A percentile compares a stretch with the other conserved stretches of the same genome.
Evolutionary conservation across 2,329 filamentous ascomycete species (phyloP).

Genomic region (Penicillium expansum): DNA sequence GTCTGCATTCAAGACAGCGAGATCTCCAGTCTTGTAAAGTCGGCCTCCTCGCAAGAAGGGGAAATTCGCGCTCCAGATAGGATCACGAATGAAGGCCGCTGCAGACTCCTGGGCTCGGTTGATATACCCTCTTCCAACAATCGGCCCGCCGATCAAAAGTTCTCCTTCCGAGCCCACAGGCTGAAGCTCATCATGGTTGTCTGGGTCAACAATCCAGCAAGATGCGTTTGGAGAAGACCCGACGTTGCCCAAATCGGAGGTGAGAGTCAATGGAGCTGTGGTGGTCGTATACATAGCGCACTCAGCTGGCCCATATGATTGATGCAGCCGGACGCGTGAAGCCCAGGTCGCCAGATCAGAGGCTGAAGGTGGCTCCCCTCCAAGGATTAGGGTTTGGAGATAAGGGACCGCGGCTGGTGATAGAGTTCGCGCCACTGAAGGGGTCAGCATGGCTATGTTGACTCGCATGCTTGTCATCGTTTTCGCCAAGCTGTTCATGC

Average conservation of each 20-base stretch:
- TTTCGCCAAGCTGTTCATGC: not conserved
- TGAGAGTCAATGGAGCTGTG: not conserved
- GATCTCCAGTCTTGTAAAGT: conserved; percentile 33
- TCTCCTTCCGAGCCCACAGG: conserved; percentile 5
- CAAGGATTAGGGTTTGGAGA: conserved; percentile 4
- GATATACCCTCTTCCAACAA: conserved; percentile 8
- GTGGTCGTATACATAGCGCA: conserved; percentile 3
- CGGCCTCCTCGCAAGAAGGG: not conserved
- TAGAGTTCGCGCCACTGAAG: conserved; percentile 1
- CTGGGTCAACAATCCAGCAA: conserved; percentile 5
- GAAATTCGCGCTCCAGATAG: not conserved
- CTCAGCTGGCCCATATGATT: conserved; percentile 4
- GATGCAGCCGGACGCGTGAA: not conserved
- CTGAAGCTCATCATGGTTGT: conserved; percentile 1
- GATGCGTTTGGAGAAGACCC: not conserved
- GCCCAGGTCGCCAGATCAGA: conserved; percentile 6
- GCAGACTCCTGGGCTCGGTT: not conserved
- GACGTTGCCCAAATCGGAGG: not conserved
- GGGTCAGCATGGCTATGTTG: conserved; percentile 6
- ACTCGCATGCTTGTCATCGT: not conserved
- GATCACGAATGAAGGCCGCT: not conserved
- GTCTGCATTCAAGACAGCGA: conserved; percentile 30
- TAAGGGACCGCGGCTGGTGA: not conserved
- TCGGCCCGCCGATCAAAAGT: conserved; percentile 4
- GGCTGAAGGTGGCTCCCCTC: not conserved